Evolutionary conservation across 2,329 filamentous ascomycete genomes (phyloP).

Genomic region (Nectriaceae sp.): DNA sequence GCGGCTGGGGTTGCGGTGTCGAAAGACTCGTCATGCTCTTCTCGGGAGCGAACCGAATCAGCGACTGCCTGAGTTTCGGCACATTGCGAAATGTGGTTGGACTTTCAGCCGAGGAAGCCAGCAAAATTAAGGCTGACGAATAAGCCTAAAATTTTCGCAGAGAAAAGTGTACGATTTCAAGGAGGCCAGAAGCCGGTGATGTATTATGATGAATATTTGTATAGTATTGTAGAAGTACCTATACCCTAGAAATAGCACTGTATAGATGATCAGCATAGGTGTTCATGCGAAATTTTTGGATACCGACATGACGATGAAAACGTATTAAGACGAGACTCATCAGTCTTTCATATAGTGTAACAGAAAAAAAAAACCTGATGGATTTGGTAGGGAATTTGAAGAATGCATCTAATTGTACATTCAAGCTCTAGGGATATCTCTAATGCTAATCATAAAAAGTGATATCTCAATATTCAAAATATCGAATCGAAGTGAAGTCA

Average conservation of each 20-base stretch:
- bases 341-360: too few species aligned
- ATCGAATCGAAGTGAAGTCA: conserved; percentile 1
- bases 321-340: too few species aligned
- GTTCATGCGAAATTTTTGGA: too few species aligned
- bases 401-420: neutral
- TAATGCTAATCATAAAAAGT: neutral
- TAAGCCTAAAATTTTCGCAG: conserved; percentile 5
- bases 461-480: too few species aligned
- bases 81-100: conserved; percentile 71
- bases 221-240: conserved; percentile 24
- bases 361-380: neutral
- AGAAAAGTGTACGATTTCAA: conserved; percentile 1
- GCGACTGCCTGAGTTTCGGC: conserved; percentile 86
- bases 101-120: conserved; percentile 41
- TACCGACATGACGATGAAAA: too few species aligned
- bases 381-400: too few species aligned
- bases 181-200: conserved; percentile 7
- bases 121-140: conserved; percentile 15
- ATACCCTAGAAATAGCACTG: conserved; percentile 11
- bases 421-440: neutral
- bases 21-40: conserved; percentile 93
- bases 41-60: conserved; percentile 74
- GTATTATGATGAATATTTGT: conserved; percentile 24
- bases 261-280: too few species aligned
- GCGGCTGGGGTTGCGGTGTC: conserved; percentile 93